Evolutionary conservation across 1,284 basidiomycete genomes (phyloP), one percentile per base, ranked within the genome.

Genomic region (Leccinum pachyderme): DNA sequence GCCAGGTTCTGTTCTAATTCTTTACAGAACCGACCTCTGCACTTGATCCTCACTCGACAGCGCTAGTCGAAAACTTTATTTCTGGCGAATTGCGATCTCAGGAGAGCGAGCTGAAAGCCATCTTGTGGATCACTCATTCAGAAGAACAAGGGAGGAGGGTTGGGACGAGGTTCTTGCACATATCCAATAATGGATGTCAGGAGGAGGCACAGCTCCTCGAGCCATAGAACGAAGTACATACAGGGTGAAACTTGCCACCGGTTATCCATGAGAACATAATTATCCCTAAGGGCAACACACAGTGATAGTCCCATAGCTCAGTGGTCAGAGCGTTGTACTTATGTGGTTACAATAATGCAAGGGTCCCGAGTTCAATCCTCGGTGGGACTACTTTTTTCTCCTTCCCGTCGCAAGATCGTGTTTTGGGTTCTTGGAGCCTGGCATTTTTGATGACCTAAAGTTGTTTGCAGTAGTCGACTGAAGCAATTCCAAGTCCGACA

Each of bases 121-220:
- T 93, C 41, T 65, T 94, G 6, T 94, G 92, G 92, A 91, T 94
- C 61, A 94, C 92, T 0, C 91, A 94, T 69, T 90, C 89, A 0
- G 81, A 84, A 5, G 88, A 91, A 57, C 91, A 94, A 70, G 87
- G 82, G 0, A 73, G 81, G 54, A 77, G 91, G 51, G 82, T 89
- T 22, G 91, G 89, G 5, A 90, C 82, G 3, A 77, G 88, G 57
- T 87, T 85, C 62, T 63, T 87, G n/a, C 74, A 77, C 24, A 71
- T 87, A 47, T 73, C 79, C 1, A 65, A 71, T 2, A 75, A 74
- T 12, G 78, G 76, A 27, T 75, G 80, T 47, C 65, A 71, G 43
- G 84, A 87, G 61, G 81, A 81, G 27, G 39, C 51, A 7, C 54
- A 52, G 12, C 55, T 71, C 22, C 53, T 58, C 13, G 67, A 59